Evolutionary conservation across 2,329 filamentous ascomycete species (phyloP).

Genomic region (Fusarium cyanostomum): DNA sequence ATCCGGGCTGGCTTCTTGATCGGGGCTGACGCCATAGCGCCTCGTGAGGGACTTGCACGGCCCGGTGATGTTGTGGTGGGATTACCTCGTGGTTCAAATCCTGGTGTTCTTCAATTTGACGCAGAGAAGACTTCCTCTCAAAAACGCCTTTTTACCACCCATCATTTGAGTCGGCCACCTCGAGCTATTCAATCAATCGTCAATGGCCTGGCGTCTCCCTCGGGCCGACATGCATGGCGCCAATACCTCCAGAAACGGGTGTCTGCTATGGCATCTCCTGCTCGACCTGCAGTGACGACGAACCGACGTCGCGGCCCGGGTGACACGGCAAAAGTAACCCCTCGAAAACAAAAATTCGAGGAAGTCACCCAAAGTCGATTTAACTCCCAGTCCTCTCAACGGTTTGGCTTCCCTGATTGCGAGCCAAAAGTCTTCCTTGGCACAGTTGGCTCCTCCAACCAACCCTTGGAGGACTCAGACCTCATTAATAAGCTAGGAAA

Average conservation of each 20-base stretch:
- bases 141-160: accelerated
- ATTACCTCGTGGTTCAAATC: accelerated
- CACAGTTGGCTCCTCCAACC: not conserved
- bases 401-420: not conserved
- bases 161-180: not conserved
- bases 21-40: not conserved
- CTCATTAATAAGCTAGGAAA: accelerated
- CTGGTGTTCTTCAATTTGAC: not conserved
- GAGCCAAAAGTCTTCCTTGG: not conserved
- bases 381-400: too few relatives aligned
- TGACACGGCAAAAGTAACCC: not conserved
- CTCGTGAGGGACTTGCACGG: not conserved
- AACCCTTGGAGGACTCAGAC: accelerated
- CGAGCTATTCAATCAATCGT: accelerated
- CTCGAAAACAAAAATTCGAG: not conserved
- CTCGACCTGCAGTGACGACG: too few relatives aligned
- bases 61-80: slow-evolving; percentile 1
- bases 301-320: not conserved
- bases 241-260: not conserved
- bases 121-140: accelerated
- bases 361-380: too few relatives aligned
- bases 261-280: too few relatives aligned
- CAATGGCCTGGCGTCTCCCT: accelerated
- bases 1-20: not conserved
- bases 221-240: not conserved